Conservation (phyloP, 2,329 filamentous ascomycete genomes). For the Colletotrichum sp. region DNA sequence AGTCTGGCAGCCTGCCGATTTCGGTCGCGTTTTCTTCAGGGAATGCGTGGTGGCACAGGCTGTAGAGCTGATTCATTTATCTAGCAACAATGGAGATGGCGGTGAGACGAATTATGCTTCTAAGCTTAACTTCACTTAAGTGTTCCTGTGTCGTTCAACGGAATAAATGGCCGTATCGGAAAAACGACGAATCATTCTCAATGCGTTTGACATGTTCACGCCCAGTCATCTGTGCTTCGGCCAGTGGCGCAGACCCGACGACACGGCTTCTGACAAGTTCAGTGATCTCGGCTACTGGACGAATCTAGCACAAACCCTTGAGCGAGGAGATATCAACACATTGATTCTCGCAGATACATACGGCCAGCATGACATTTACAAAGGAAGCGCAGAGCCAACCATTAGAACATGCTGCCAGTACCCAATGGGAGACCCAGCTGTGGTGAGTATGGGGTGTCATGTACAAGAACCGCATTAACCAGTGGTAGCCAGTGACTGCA, state of each 20-base stretch:
- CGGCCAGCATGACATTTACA: conserved; percentile 62
- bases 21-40: not conserved
- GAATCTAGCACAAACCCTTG: conserved; percentile 66
- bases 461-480: not conserved
- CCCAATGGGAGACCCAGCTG: conserved; percentile 68
- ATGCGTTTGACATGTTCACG: conserved; percentile 8
- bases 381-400: conserved; percentile 60
- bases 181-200: not conserved
- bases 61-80: not conserved
- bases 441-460: conserved; percentile 41
- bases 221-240: conserved; percentile 4
- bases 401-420: conserved; percentile 66
- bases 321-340: conserved; percentile 66
- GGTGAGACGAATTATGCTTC: rapidly evolving
- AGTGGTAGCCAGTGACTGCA: conserved; percentile 34
- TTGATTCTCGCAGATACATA: conserved; percentile 64
- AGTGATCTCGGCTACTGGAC: conserved; percentile 58
- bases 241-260: conserved; percentile 2
- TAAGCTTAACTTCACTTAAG: not conserved
- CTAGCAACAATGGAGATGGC: not conserved
- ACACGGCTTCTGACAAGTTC: not conserved
- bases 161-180: rapidly evolving
- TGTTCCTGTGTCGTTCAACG: rapidly evolving
- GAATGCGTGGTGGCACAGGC: not conserved
- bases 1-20: not conserved